Evolutionary conservation across 2,329 filamentous ascomycete species (phyloP).

Genomic region (Phialocephala subalpina): DNA sequence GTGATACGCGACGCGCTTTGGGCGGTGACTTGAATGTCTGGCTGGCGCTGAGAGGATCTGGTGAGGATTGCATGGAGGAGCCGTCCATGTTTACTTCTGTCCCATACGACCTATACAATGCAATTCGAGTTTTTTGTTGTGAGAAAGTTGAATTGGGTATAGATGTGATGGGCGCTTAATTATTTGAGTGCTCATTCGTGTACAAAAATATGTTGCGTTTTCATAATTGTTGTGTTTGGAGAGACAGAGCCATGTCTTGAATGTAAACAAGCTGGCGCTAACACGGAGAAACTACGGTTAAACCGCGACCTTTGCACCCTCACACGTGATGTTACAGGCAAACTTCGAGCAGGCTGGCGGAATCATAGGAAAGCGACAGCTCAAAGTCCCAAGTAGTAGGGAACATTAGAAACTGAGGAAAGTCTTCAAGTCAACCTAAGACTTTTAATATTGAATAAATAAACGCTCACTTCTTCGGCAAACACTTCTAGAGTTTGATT

Average conservation of each 20-base stretch:
- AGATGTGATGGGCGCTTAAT: slow-evolving; percentile 15
- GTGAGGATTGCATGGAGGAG: slow-evolving; percentile 40
- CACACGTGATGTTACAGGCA: neutral
- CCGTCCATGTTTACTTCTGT: slow-evolving; percentile 34
- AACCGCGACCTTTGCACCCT: neutral
- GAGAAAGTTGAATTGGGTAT: neutral
- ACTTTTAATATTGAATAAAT: too few species aligned
- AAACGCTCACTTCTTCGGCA: too few species aligned
- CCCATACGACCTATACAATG: slow-evolving; percentile 17
- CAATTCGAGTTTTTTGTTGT: slow-evolving; percentile 8
- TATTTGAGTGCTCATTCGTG: slow-evolving; percentile 20
- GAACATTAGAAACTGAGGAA: too few species aligned
- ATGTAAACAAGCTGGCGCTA: neutral
- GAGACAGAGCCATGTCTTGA: neutral
- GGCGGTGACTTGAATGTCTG: slow-evolving; percentile 36
- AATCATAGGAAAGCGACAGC: too few species aligned
- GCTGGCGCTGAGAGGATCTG: slow-evolving; percentile 45
- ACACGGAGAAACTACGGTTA: neutral
- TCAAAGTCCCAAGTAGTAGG: too few species aligned
- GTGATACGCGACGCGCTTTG: slow-evolving; percentile 36
- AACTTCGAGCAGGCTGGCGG: too few species aligned
- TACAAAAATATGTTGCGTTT: slow-evolving; percentile 20
- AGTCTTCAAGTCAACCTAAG: too few species aligned
- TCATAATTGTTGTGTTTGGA: slow-evolving; percentile 23
- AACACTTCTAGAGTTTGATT: too few species aligned